Evolutionary conservation across 441 rosid species (phyloP).

Genomic region (Euphorbia schlechtendalii): DNA sequence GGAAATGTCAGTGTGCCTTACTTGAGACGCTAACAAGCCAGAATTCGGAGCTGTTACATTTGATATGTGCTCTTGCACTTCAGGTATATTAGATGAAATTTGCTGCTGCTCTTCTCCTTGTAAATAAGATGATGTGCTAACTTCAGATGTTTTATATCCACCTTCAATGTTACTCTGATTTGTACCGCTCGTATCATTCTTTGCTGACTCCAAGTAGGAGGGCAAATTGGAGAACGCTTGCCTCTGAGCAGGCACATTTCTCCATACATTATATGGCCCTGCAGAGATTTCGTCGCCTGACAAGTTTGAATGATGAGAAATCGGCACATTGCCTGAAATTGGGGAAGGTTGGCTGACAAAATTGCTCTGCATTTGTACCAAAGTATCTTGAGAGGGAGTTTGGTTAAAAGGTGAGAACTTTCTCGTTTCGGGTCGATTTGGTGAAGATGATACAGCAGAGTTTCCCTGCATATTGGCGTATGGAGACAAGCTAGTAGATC

Average conservation of each 20-base stretch:
- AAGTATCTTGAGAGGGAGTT: conserved; percentile 21
- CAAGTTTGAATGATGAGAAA: conserved; percentile 30
- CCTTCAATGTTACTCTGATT: conserved; percentile 14
- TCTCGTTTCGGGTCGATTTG: conserved; percentile 17
- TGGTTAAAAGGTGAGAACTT: conserved; percentile 26
- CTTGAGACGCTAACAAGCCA: conserved; percentile 17
- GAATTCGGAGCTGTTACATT: conserved; percentile 18
- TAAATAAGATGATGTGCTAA: conserved; percentile 23
- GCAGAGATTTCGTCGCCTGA: conserved; percentile 32
- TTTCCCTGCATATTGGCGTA: conserved; percentile 33
- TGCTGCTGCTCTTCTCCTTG: conserved; percentile 1
- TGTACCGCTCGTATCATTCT: conserved; percentile 16
- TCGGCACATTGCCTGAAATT: conserved; percentile 27
- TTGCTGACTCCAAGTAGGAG: conserved; percentile 25
- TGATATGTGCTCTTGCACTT: conserved; percentile 23
- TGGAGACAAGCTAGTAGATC: conserved; percentile 22
- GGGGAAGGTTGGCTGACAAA: conserved; percentile 30
- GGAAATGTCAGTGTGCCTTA: conserved; percentile 18
- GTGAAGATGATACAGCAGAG: conserved; percentile 20
- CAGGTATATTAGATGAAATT: conserved; percentile 24
- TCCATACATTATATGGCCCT: conserved; percentile 43
- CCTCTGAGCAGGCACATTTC: conserved; percentile 34
- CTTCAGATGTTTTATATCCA: conserved; percentile 21
- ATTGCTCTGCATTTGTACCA: conserved; percentile 16
- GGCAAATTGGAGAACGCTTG: conserved; percentile 23